A percentile compares a stretch with the other conserved stretches of the same genome.
These are phyloP conservation scores for Pseudoneurospora amorphoporcata DNA, from an alignment of 495 filamentous ascomycete genomes.

Conservation along the genomic window DNA sequence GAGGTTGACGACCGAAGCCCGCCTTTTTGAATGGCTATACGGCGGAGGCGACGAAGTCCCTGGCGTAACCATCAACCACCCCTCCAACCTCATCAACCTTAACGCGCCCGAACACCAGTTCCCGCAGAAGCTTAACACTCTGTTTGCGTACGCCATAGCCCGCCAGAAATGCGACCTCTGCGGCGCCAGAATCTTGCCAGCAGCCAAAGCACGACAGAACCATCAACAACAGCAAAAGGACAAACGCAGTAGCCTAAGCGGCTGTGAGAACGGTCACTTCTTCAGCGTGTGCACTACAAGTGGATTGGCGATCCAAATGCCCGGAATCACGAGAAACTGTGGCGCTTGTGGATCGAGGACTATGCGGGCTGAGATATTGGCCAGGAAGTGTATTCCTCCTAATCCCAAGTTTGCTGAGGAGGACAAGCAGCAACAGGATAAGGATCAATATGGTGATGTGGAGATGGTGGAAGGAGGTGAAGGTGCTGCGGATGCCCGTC, in stretches of 20 bases:
- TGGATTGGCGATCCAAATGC: conserved; percentile 32
- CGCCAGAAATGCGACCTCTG: conserved; percentile 30
- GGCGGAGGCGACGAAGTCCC: conserved; percentile 32
- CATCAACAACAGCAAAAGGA: not conserved
- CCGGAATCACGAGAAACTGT: conserved; percentile 32
- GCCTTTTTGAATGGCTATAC: conserved; percentile 38
- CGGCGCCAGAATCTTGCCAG: conserved; percentile 10
- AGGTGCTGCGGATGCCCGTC: not conserved
- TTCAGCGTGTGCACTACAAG: conserved; percentile 33
- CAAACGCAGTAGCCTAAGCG: conserved; percentile 10
- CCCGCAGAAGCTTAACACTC: conserved; percentile 10
- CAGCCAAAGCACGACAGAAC: not conserved
- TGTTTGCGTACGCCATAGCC: conserved; percentile 19
- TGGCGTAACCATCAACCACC: conserved; percentile 15
- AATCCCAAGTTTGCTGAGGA: not conserved
- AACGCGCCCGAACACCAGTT: conserved; percentile 1
- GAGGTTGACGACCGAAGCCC: conserved; percentile 30
- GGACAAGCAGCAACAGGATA: not conserved
- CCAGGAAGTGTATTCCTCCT: not conserved
- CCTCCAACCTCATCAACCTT: not conserved
- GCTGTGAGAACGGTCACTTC: conserved; percentile 20
- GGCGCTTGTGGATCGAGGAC: conserved; percentile 33
- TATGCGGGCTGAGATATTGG: conserved; percentile 23
- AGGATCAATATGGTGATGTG: not conserved
- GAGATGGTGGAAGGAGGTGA: not conserved